phyloP scores from a whole-genome alignment of 768 basidiomycete species.

The Boletus eberwhitei region DNA sequence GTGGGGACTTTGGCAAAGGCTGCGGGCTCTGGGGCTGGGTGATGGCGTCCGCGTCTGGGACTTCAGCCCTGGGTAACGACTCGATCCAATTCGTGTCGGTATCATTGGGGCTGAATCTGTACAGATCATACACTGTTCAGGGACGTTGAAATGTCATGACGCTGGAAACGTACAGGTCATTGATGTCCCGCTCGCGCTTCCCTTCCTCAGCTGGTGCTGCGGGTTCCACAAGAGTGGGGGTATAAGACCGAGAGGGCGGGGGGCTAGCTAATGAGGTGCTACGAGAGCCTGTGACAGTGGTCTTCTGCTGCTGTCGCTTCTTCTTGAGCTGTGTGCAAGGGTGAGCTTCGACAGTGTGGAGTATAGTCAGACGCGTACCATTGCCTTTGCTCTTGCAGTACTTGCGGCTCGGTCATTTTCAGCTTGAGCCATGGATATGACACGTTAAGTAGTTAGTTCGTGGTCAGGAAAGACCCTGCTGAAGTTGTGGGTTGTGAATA shows the following conservation, averaged over 20 bases:
- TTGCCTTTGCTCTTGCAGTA: conserved; percentile 77
- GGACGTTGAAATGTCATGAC: not conserved
- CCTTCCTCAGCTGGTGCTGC: conserved; percentile 35
- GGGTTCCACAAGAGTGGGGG: conserved; percentile 48
- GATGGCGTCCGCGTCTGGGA: conserved; percentile 27
- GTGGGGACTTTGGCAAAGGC: conserved; percentile 15
- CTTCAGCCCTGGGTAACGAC: conserved; percentile 48
- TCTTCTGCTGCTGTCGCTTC: conserved; percentile 66
- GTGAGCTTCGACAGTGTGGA: not conserved
- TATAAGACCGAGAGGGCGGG: conserved; percentile 47
- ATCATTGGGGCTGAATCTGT: conserved; percentile 46
- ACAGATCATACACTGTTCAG: conserved; percentile 13
- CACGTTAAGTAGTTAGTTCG: conserved; percentile 3
- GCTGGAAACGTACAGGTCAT: conserved; percentile 57
- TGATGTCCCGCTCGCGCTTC: conserved; percentile 45
- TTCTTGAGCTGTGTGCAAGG: conserved; percentile 63
- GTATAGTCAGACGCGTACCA: conserved; percentile 47
- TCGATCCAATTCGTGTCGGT: conserved; percentile 55
- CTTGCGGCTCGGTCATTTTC: conserved; percentile 78
- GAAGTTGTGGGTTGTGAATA: conserved; percentile 2
- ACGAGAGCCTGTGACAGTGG: conserved; percentile 35
- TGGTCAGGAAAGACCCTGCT: conserved; percentile 3
- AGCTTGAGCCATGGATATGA: conserved; percentile 35
- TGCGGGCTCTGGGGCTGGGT: conserved; percentile 31
- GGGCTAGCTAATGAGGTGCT: conserved; percentile 38